Base-by-base conservation (phyloP, 2,329 filamentous ascomycete genomes). In the Thielaviopsis cerberus region DNA sequence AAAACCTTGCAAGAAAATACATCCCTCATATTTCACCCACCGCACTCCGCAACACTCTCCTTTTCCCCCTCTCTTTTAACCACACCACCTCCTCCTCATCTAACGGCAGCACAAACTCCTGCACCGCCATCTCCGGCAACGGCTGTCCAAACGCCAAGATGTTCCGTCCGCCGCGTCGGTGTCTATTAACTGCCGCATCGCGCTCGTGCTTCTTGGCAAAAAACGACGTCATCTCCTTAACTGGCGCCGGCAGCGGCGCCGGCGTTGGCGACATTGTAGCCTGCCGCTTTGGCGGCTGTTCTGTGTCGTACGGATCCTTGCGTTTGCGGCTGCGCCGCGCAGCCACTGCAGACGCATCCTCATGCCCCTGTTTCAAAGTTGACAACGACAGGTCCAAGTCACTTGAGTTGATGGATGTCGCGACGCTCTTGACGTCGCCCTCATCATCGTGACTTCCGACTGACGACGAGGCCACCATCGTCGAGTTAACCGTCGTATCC, bases 131-230 rank as follows among this genome's bases (percentile, higher is more conserved):
- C 15, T 94, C 87, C 0, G 90, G 90, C 22, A 97, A 70, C 0
- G 85, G 78, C 25, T 84, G 79, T 0, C 91, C 91, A 77, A 92
- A 97, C 3, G 90, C 91, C 53, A 85, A 74, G 17, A 83, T 76
- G 55, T 78, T 86, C 54, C 88, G 77, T 51, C 81, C 80, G 54
- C 82, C 80, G 56, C 86, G 81, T 34, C 88, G 78, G 54, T 80
- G 76, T 63, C 81, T 82, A 61, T 81, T 84, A n/a, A 95, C 70
- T 10, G 90, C 88, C 6, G 82, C 80, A 23, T 89, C 86, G 25
- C 91, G 83, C 61, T 91, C 77, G 66, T 94, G 83, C 24, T 78
- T 81, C 70, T 92, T 89, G 20, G 77, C 69, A 67, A 89, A 97
- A 72, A 96, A 96, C 0, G 88, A 94, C n/a, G 75, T 85, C 66